Conservation (phyloP, 2,329 filamentous ascomycete genomes). For the Tolypocladium nubicola region DNA sequence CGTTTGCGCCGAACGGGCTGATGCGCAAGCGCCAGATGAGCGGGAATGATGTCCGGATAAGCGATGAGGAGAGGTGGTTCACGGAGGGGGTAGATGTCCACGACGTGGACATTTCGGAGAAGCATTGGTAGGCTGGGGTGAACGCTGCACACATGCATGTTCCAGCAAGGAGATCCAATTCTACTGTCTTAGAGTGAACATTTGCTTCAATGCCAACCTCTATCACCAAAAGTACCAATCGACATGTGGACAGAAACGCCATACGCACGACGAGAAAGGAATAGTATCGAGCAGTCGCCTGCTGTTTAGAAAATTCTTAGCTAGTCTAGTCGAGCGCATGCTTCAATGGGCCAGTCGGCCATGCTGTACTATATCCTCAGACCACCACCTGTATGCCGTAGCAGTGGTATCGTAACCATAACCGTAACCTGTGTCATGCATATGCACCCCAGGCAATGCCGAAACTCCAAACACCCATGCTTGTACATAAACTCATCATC, state of each 20-base stretch:
- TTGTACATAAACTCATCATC: neutral
- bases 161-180: no score
- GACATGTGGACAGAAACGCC: neutral
- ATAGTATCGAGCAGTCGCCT: neutral
- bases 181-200: no score
- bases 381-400: neutral
- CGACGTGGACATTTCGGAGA: conserved; percentile 52
- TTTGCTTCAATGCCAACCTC: no score
- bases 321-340: neutral
- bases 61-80: conserved; percentile 56
- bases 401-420: neutral
- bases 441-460: neutral
- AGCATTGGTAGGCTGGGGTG: conserved; percentile 45
- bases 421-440: neutral
- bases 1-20: conserved; percentile 56
- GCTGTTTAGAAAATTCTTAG: neutral
- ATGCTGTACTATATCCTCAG: neutral
- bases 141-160: neutral
- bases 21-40: conserved; percentile 72
- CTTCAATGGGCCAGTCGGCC: neutral
- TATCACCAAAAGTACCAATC: no score
- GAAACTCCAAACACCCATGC: conserved; percentile 1
- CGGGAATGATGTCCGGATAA: conserved; percentile 58
- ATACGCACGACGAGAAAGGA: no score
- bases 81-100: conserved; percentile 60